phyloP scores from a whole-genome alignment of 108 stramenopile genomes.

The Cyclotella choctawhatcheeana region DNA sequence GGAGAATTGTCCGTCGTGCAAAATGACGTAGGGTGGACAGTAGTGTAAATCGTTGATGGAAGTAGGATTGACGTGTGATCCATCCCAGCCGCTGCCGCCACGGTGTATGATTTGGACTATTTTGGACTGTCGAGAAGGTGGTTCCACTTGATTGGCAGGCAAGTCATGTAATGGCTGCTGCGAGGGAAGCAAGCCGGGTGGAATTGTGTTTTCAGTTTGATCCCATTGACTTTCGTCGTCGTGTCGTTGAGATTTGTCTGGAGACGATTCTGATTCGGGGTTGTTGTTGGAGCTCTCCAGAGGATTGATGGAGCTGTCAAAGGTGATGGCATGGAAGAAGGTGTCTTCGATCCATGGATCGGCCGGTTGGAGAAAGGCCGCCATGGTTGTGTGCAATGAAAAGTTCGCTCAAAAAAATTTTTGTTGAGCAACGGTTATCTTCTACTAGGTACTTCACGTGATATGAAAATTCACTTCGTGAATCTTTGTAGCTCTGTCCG shows the following conservation, averaged over 20 bases:
- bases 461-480: too few relatives aligned
- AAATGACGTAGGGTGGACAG: conserved; percentile 39
- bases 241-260: too few relatives aligned
- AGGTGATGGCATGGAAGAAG: conserved; percentile 31
- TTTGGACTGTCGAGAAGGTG: conserved; percentile 32
- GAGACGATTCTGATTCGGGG: too few relatives aligned
- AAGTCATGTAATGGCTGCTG: not conserved
- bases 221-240: not conserved
- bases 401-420: too few relatives aligned
- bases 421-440: too few relatives aligned
- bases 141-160: not conserved
- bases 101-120: conserved; percentile 40
- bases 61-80: too few relatives aligned
- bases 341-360: conserved; percentile 46
- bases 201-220: conserved; percentile 39
- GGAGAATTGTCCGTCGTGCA: conserved; percentile 35
- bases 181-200: conserved; percentile 16
- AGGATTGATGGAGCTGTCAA: not conserved
- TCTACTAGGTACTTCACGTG: too few relatives aligned
- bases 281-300: too few relatives aligned
- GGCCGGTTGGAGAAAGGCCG: conserved; percentile 29
- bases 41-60: not conserved
- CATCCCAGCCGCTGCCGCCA: conserved; percentile 20
- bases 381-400: conserved; percentile 39
- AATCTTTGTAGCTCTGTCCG: too few relatives aligned